Percentiles rank a stretch among this genome's conserved stretches.
phyloP scores from a whole-genome alignment of 2,329 filamentous ascomycete genomes.

The Septoria petroselini region DNA sequence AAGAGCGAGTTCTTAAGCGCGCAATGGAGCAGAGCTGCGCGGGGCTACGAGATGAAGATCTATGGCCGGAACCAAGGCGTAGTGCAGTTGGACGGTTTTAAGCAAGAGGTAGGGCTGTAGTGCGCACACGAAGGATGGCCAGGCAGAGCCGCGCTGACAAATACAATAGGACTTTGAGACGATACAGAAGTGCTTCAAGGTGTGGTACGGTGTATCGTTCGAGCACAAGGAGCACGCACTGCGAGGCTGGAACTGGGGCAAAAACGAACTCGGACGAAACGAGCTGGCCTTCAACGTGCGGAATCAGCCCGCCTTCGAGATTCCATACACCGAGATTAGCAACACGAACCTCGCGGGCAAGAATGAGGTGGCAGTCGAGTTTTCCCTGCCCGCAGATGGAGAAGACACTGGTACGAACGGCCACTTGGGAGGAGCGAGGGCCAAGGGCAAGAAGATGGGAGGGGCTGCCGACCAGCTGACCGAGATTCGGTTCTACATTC shows the following conservation, averaged over 20 bases:
- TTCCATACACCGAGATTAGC: conserved; percentile 94
- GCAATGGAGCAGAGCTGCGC: conserved; percentile 91
- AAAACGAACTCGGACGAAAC: conserved; percentile 91
- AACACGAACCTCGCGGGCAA: conserved; percentile 97
- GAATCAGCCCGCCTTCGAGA: conserved; percentile 92
- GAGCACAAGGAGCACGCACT: conserved; percentile 92
- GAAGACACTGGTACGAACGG: conserved; percentile 71
- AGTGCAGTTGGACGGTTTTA: conserved; percentile 92
- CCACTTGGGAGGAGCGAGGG: conserved; percentile 67
- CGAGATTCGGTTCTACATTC: conserved; percentile 98
- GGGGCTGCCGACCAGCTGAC: conserved; percentile 89
- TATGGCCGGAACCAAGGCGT: conserved; percentile 78
- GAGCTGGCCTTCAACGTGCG: conserved; percentile 96
- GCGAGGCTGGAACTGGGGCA: conserved; percentile 99
- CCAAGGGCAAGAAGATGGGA: conserved; percentile 81
- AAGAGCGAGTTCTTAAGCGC: conserved; percentile 78
- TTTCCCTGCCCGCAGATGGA: conserved; percentile 70
- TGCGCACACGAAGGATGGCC: conserved; percentile 10
- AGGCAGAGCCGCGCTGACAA: conserved; percentile 12
- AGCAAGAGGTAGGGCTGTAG: conserved; percentile 65
- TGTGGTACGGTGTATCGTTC: conserved; percentile 92
- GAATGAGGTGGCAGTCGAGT: conserved; percentile 96
- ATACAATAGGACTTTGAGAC: conserved; percentile 78
- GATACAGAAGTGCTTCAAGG: conserved; percentile 88
- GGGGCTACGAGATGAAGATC: conserved; percentile 91